phyloP scores from a whole-genome alignment of 1,139 yeast genomes.

The Magnusiomyces sp. region DNA sequence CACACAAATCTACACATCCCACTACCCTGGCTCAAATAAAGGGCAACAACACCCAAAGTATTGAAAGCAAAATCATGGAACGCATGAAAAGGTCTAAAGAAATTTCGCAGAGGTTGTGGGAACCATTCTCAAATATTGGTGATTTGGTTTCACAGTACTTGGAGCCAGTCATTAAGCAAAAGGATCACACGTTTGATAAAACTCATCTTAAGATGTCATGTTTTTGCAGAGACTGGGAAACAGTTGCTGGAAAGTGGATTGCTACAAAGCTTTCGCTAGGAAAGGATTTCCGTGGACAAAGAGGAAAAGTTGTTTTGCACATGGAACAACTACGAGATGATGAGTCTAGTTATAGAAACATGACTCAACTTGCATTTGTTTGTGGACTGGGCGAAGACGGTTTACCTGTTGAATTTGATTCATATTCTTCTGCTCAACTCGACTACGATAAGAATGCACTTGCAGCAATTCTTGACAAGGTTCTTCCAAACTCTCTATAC shows the following conservation, averaged over 20 bases:
- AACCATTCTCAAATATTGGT: conserved; percentile 19
- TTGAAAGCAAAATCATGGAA: conserved; percentile 26
- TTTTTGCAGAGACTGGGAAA: conserved; percentile 26
- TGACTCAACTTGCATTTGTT: conserved; percentile 24
- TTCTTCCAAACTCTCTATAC: conserved; percentile 12
- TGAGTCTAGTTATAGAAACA: conserved; percentile 17
- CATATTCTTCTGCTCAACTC: not conserved
- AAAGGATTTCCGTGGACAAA: conserved; percentile 5
- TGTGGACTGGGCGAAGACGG: conserved; percentile 20
- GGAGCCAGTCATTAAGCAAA: conserved; percentile 12
- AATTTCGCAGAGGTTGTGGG: conserved; percentile 21
- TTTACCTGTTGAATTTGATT: conserved; percentile 6
- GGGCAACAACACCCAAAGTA: conserved; percentile 15
- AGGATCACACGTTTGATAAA: conserved; percentile 15
- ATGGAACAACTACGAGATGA: conserved; percentile 22
- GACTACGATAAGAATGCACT: conserved; percentile 17
- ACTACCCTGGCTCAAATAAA: not conserved
- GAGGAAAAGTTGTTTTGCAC: conserved; percentile 10
- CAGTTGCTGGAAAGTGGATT: conserved; percentile 27
- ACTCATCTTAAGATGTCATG: conserved; percentile 2
- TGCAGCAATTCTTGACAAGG: conserved; percentile 15
- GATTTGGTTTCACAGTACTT: conserved; percentile 13
- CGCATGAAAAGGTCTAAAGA: not conserved
- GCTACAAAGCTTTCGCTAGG: conserved; percentile 23
- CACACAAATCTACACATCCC: no score